Evolutionary conservation across 202 grass and related monocot species (phyloP), one percentile per base, ranked within the genome.

Genomic region (Bolboschoenoplectus hybrid): DNA sequence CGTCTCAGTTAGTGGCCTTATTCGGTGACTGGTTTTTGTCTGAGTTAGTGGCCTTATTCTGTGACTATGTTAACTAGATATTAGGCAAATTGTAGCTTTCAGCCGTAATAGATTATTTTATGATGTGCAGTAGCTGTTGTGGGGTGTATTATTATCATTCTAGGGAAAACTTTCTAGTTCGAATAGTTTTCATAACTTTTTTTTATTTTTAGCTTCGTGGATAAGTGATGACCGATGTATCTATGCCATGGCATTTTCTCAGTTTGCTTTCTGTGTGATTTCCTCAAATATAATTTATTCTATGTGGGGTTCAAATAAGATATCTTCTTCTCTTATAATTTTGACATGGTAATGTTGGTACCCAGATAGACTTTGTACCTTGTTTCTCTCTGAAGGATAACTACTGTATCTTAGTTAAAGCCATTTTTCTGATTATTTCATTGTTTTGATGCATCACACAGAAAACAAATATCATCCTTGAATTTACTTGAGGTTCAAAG

Each of bases 1-100:
- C 14, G 17, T 53, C 73, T 76, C 74, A 39, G 74, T 56, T 77
- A 77, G 26, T 77, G 12, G 74, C 44, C 45, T 20, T 74, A 55
- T 56, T 84, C 35, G 19, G 51, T 84, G 67, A 71, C 82, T 69
- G 8, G 5, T 68, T 68, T 41, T 41, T 4, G 3, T 67, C 35
- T 39, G 35, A 0, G 63, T 67, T 11, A 39, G 35, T 39, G 34
- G 35, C 34, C 35, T 67, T 52, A 36, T 78, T 82, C 43, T 26
- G 43, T 82, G 61, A 65, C 79, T 61, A 81, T 84, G 47, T 84
- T 84, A 84, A 84, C 82, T 84, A 72, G 49, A 69, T 84, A 84
- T 84, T 84, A 84, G 82, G 65, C 13, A 80, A 57, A 43, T 84
- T 36, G 82, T 84, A 84, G 64, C 20, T 43, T 84, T 72, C 47